These are phyloP conservation scores for Phoma sp. DNA, from an alignment of 2,329 filamentous ascomycete genomes.

Conservation along the genomic window DNA sequence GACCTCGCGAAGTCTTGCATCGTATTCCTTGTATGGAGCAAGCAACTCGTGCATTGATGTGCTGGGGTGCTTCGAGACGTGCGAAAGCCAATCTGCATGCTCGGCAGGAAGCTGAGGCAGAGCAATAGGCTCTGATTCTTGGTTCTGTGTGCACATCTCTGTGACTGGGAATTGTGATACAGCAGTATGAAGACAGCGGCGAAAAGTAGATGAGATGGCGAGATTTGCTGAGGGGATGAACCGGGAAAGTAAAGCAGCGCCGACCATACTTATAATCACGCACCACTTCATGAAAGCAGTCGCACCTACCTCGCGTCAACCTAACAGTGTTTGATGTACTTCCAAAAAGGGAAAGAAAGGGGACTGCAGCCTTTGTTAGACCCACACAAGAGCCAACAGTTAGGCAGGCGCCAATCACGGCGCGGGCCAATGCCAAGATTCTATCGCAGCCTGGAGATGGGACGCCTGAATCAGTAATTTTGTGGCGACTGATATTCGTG, in stretches of 20 bases:
- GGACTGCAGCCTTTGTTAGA: conserved; percentile 7
- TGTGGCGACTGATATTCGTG: no score
- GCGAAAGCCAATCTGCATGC: conserved; percentile 54
- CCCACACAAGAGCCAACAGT: neutral
- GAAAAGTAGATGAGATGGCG: neutral
- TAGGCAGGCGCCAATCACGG: conserved; percentile 13
- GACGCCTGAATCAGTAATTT: neutral
- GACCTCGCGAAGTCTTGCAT: conserved; percentile 68
- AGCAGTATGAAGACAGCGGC: neutral
- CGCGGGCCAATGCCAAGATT: neutral
- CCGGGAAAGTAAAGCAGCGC: neutral
- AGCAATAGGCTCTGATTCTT: conserved; percentile 9
- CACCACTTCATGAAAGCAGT: neutral
- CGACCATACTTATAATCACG: conserved; percentile 1
- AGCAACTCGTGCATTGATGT: conserved; percentile 65
- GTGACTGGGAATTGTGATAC: neutral
- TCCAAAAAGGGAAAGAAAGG: neutral
- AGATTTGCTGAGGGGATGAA: neutral
- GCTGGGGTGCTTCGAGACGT: conserved; percentile 63
- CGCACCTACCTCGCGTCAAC: conserved; percentile 2
- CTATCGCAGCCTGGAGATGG: neutral
- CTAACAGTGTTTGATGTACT: neutral
- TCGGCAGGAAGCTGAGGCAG: conserved; percentile 49
- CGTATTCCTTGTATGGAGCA: conserved; percentile 71
- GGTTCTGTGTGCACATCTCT: conserved; percentile 20